These are phyloP conservation scores for Chytriomyces sp. DNA, from an alignment of 192 early-diverging fungal genomes.

Conservation along the genomic window DNA sequence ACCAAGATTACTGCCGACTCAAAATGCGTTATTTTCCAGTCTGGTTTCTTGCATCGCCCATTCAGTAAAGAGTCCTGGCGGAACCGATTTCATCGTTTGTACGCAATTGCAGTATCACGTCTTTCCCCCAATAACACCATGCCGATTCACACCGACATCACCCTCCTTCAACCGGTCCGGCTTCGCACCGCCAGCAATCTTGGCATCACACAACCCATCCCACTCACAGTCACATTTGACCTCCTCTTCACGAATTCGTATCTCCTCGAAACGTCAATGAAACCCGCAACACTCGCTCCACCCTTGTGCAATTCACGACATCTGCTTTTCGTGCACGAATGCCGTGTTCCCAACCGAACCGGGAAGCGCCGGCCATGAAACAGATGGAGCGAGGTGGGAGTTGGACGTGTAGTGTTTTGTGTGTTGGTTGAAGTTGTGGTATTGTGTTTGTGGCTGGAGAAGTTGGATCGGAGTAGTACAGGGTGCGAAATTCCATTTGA, in stretches of 20 bases:
- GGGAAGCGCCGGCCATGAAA: conserved; percentile 46
- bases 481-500: conserved; percentile 57
- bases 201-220: conserved; percentile 35
- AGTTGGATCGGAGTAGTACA: not conserved
- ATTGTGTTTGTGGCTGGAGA: not conserved
- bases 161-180: conserved; percentile 29
- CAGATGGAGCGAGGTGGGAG: conserved; percentile 47
- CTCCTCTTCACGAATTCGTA: conserved; percentile 1
- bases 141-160: conserved; percentile 13
- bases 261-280: conserved; percentile 31
- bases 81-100: no score
- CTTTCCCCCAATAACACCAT: conserved; percentile 5
- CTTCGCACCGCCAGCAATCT: conserved; percentile 30
- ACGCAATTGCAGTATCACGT: no score
- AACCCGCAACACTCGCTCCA: conserved; percentile 24
- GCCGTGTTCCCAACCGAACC: conserved; percentile 59
- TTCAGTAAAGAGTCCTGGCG: no score
- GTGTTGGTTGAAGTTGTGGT: not conserved
- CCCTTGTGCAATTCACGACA: conserved; percentile 28
- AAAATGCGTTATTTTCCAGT: not conserved
- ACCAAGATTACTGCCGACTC: not conserved
- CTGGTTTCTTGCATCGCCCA: no score
- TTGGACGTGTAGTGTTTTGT: conserved; percentile 36
- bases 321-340: conserved; percentile 51
- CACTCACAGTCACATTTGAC: conserved; percentile 21